phyloP scores from a whole-genome alignment of 2,329 filamentous ascomycete genomes.

The Orbilia javanica region DNA sequence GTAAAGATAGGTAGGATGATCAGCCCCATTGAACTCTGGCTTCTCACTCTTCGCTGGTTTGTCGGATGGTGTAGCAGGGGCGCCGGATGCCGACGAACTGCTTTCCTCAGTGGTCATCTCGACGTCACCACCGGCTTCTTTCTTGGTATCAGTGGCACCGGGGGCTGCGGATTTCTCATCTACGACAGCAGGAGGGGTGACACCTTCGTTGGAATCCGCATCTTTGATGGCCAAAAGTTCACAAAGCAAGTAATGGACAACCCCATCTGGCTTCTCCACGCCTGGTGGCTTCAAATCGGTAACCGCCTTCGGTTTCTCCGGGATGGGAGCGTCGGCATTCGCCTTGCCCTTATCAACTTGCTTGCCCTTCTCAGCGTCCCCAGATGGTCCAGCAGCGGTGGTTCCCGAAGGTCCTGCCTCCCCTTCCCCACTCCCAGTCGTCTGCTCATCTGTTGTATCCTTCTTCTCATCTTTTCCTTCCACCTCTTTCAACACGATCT shows the following conservation, averaged over 20 bases:
- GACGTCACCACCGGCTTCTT: constrained; percentile 66
- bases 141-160: constrained; percentile 33
- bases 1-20: constrained; percentile 96
- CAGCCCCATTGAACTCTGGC: constrained; percentile 85
- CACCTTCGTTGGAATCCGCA: constrained; percentile 63
- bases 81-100: constrained; percentile 63
- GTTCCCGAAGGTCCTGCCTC: constrained; percentile 60
- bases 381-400: constrained; percentile 16
- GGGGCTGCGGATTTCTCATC: constrained; percentile 51
- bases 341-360: constrained; percentile 65
- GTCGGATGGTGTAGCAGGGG: constrained; percentile 62
- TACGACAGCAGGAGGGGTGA: constrained; percentile 54
- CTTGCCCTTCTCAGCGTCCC: constrained; percentile 39
- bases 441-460: constrained; percentile 60
- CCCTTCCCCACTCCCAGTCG: constrained; percentile 63
- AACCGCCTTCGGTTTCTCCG: constrained; percentile 74
- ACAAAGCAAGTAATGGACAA: constrained; percentile 92
- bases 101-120: constrained; percentile 66
- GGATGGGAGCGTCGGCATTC: constrained; percentile 68
- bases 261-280: constrained; percentile 91
- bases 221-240: constrained; percentile 77
- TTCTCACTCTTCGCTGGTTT: constrained; percentile 77
- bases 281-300: constrained; percentile 82
- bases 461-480: constrained; percentile 58
- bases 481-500: constrained; percentile 61